A percentile compares a stretch with the other conserved stretches of the same genome.
Conservation (phyloP, 2,329 filamentous ascomycete genomes). For the Chaetomiaceae sp. region DNA sequence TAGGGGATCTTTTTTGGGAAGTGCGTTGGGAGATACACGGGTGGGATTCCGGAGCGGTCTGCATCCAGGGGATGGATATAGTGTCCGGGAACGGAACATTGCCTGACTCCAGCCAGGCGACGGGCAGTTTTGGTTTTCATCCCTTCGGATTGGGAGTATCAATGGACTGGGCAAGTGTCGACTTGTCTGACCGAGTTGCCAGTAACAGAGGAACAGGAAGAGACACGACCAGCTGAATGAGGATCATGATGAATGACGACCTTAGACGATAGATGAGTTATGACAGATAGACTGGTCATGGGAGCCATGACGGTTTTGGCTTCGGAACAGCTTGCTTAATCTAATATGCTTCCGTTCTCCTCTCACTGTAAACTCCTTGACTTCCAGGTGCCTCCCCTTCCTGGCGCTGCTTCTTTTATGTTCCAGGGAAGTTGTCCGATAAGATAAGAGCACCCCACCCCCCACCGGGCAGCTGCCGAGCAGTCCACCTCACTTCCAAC, state of each 20-base stretch:
- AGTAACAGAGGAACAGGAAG: not conserved
- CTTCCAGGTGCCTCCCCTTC: too few relatives aligned
- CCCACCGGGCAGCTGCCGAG: not conserved
- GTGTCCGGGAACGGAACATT: not conserved
- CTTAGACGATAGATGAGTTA: constrained; percentile 20
- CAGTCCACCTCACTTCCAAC: constrained; percentile 1
- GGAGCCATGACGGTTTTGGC: not conserved
- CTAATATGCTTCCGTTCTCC: constrained; percentile 15
- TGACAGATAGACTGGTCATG: constrained; percentile 13
- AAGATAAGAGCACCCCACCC: constrained; percentile 1
- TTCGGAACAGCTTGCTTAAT: constrained; percentile 15
- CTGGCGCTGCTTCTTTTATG: too few relatives aligned
- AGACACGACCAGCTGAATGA: not conserved
- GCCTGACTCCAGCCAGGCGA: not conserved
- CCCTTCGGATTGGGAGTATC: not conserved
- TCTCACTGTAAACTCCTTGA: not conserved
- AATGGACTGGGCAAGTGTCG: not conserved
- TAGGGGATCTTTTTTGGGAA: too few relatives aligned
- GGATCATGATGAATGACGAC: constrained; percentile 15
- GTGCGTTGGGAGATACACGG: not conserved
- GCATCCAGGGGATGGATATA: not conserved
- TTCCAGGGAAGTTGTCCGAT: not conserved
- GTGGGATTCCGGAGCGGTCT: not conserved
- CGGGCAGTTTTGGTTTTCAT: not conserved
- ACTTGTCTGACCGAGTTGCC: not conserved